A percentile compares a stretch with the other conserved stretches of the same genome.
Evolutionary conservation across 805 yeast species (phyloP).

Genomic region (Priceomyces haplophilus): DNA sequence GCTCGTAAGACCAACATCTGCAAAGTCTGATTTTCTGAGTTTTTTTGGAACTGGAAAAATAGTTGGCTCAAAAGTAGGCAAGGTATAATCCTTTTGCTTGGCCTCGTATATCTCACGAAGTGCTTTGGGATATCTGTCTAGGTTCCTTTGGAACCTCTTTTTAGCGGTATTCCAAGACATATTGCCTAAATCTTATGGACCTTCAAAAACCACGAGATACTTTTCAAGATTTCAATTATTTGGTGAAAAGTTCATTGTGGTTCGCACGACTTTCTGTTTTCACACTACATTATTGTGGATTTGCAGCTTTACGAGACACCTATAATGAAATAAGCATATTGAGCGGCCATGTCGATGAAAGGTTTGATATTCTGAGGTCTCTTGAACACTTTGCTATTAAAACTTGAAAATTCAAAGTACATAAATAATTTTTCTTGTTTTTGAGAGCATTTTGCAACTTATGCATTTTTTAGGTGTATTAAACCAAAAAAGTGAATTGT

Average conservation of each 20-base stretch:
- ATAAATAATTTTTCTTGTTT: too few relatives aligned
- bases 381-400: too few relatives aligned
- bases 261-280: neutral
- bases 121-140: slow-evolving; percentile 30
- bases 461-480: too few relatives aligned
- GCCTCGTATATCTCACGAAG: slow-evolving; percentile 25
- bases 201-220: neutral
- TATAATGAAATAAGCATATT: too few relatives aligned
- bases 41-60: slow-evolving; percentile 19
- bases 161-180: slow-evolving; percentile 34
- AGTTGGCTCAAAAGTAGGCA: slow-evolving; percentile 34
- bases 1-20: slow-evolving; percentile 59
- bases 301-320: too few relatives aligned
- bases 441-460: too few relatives aligned
- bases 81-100: slow-evolving; percentile 21
- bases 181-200: slow-evolving; percentile 3
- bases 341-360: too few relatives aligned
- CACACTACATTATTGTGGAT: too few relatives aligned
- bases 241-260: neutral
- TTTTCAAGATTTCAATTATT: neutral
- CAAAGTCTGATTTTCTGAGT: slow-evolving; percentile 41
- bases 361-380: too few relatives aligned
- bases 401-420: too few relatives aligned
- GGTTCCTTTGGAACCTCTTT: slow-evolving; percentile 35
- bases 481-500: too few relatives aligned